A percentile compares a stretch with the other conserved stretches of the same genome.
phyloP scores from a whole-genome alignment of 352 stramenopile genomes.

The Phytophthora pisi region DNA sequence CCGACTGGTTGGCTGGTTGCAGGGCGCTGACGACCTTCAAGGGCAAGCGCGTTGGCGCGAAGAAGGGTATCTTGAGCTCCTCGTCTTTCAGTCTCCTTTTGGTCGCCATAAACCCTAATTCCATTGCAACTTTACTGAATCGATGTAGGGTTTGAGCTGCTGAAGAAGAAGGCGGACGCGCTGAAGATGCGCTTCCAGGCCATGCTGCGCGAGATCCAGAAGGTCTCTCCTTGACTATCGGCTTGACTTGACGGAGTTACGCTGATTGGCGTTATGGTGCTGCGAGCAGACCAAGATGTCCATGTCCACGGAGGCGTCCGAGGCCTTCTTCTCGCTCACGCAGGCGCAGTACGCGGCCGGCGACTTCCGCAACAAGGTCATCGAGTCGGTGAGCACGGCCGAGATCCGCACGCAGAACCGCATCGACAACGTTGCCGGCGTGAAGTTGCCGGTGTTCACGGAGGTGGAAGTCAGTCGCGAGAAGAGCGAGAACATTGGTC shows the following conservation, averaged over 20 bases:
- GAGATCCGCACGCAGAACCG: conserved; percentile 96
- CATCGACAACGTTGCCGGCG: conserved; percentile 99
- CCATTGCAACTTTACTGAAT: not conserved
- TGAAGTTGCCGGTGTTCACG: conserved; percentile 99
- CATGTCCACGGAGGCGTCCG: conserved; percentile 90
- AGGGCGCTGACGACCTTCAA: conserved; percentile 90
- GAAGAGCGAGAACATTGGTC: conserved; percentile 95
- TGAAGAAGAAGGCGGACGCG: conserved; percentile 99
- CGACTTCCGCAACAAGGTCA: conserved; percentile 97
- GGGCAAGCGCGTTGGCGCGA: conserved; percentile 79
- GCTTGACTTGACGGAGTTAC: not conserved
- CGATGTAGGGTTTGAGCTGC: conserved; percentile 72
- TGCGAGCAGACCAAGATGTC: conserved; percentile 80
- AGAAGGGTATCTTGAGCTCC: conserved; percentile 66
- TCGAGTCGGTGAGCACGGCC: conserved; percentile 95
- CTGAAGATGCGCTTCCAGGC: conserved; percentile 96
- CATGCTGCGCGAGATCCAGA: conserved; percentile 89
- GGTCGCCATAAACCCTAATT: not conserved
- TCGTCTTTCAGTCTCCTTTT: not conserved
- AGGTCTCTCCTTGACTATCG: conserved; percentile 38
- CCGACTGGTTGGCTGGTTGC: not conserved
- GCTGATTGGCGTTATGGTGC: not conserved
- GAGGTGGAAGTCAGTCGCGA: conserved; percentile 95
- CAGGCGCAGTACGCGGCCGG: conserved; percentile 98
- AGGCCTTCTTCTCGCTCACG: conserved; percentile 98